Evolutionary conservation across 164 flowering plant species (phyloP), one percentile per base, ranked within the genome.

Genomic region (Warburgia ugandensis): DNA sequence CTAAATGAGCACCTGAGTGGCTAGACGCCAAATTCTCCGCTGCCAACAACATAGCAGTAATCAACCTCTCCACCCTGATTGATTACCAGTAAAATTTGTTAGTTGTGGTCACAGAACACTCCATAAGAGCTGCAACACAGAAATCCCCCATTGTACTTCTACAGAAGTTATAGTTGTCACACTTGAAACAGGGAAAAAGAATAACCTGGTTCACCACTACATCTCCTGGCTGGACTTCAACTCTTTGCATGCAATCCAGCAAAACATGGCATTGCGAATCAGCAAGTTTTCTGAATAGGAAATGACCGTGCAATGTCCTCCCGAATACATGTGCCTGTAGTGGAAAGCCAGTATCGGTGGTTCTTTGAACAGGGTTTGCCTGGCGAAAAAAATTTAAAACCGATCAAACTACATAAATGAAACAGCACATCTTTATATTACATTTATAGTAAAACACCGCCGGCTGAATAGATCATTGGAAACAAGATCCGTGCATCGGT

Each of bases 51-150:
- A 74, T 76, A 92, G 70, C 87, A 92, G 70, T 96, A 85, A 66
- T 92, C 98, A 58, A 96, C 96, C 69, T 92, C 98, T 41, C 96
- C 91, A 53, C 98, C 98, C 98, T 92, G 79, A 64, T 16, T 16
- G 30, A 29, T 58, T 28, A 32, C 25, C 26, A 33, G 46, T 59
- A 55, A 36, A 30, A 38, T 43, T 53, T 13, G 29, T 31, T n/a
- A 50, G 11, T 14, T 29, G 19, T 9, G 30, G 20, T 23, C 39
- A 0, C 36, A 13, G 22, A 29, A 37, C 27, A 50, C 13, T 31
- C 29, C 11, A 8, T 20, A 22, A 48, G 39, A 43, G 45, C 36
- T 41, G 33, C 49, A 38, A 4, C 19, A 42, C 9, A 21, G 37
- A 37, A 20, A n/a, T n/a, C n/a, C n/a, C n/a, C n/a, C n/a, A n/a